These are phyloP conservation scores for Colletotrichum chlorophyti DNA, from an alignment of 2,329 filamentous ascomycete genomes.

Conservation along the genomic window DNA sequence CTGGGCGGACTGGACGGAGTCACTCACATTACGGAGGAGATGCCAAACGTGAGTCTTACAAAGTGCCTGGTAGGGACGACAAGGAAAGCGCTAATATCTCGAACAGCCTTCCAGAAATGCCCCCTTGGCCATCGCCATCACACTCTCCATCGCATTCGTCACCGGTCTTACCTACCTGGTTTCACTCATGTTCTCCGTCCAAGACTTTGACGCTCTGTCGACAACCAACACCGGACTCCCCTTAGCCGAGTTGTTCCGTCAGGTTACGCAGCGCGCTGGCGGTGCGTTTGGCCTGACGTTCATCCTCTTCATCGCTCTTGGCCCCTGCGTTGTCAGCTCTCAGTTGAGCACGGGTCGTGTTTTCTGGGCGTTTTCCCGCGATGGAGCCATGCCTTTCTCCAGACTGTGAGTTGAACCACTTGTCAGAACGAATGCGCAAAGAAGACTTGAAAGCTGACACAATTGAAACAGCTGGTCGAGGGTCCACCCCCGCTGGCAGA, in stretches of 20 bases:
- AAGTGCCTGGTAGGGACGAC: not conserved
- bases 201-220: conserved; percentile 51
- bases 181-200: conserved; percentile 58
- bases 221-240: conserved; percentile 50
- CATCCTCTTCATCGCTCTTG: conserved; percentile 50
- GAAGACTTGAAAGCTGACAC: not conserved
- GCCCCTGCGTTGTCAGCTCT: conserved; percentile 45
- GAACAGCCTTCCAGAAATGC: conserved; percentile 43
- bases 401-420: conserved; percentile 31
- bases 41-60: conserved; percentile 49
- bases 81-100: not conserved
- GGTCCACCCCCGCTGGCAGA: conserved; percentile 41
- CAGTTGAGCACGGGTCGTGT: conserved; percentile 42
- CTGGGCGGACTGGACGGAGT: conserved; percentile 55
- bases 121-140: conserved; percentile 48
- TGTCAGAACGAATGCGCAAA: conserved; percentile 30
- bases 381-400: conserved; percentile 48
- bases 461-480: conserved; percentile 39
- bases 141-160: conserved; percentile 55
- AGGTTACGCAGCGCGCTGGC: conserved; percentile 46
- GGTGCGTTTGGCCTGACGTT: conserved; percentile 50
- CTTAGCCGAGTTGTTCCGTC: conserved; percentile 52
- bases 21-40: conserved; percentile 58
- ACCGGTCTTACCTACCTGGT: conserved; percentile 58
- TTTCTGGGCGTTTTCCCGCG: conserved; percentile 52